phyloP scores from a whole-genome alignment of 306 rosid genomes.

The Hippophae rhamnoides region DNA sequence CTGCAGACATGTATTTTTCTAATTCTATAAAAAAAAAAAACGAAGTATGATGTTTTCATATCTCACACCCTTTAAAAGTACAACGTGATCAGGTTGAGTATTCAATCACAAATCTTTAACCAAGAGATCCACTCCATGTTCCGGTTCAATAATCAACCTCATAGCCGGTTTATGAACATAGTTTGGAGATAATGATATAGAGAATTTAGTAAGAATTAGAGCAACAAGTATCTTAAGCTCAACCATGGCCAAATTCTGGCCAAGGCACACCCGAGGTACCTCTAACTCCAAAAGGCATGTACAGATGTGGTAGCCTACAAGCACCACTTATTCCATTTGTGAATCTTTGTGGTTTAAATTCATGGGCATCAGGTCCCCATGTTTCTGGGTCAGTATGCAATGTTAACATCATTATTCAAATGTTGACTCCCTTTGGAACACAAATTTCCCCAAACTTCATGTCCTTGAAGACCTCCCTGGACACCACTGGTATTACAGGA shows the following conservation, averaged over 20 bases:
- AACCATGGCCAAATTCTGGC: slow-evolving; percentile 46
- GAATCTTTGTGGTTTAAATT: slow-evolving; percentile 55
- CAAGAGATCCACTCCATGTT: slow-evolving; percentile 16
- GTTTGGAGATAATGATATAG: slow-evolving; percentile 9
- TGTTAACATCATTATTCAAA: slow-evolving; percentile 33
- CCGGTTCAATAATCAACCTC: slow-evolving; percentile 16
- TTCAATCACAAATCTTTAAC: slow-evolving; percentile 7
- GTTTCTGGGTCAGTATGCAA: slow-evolving; percentile 34
- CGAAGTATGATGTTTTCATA: no score
- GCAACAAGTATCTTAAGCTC: slow-evolving; percentile 44
- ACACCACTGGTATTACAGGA: slow-evolving; percentile 25
- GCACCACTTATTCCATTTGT: slow-evolving; percentile 41
- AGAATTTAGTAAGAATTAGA: slow-evolving; percentile 21
- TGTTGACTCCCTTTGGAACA: slow-evolving; percentile 47
- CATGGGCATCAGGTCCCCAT: slow-evolving; percentile 52
- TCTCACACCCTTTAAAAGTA: no score
- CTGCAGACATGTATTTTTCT: no score
- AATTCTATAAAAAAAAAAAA: no score
- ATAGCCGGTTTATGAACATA: slow-evolving; percentile 20
- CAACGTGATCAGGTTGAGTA: no score
- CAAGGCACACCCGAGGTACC: slow-evolving; percentile 39
- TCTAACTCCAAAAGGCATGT: slow-evolving; percentile 51
- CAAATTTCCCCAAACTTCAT: slow-evolving; percentile 25
- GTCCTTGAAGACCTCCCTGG: slow-evolving; percentile 32
- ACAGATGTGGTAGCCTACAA: slow-evolving; percentile 39